phyloP scores from a whole-genome alignment of 305 asterid species.

The Fraxinus nigra region DNA sequence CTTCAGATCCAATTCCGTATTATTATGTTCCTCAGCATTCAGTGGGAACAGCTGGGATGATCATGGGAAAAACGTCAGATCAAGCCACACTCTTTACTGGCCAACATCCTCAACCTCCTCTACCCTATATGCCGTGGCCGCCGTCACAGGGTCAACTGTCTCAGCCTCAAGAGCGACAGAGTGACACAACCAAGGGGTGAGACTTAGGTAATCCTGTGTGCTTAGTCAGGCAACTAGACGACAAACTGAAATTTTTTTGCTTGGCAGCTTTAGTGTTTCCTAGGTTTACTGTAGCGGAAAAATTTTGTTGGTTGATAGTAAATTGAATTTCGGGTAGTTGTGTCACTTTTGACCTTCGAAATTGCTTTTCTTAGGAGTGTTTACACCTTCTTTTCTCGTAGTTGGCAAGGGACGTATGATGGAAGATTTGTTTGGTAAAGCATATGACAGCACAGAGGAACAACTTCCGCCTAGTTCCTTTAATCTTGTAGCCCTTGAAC shows the following conservation, averaged over 20 bases:
- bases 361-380: neutral
- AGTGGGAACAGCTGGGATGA: conserved; percentile 36
- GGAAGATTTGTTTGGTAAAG: neutral
- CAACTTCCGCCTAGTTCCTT: neutral
- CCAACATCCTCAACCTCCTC: conserved; percentile 35
- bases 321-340: neutral
- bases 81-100: conserved; percentile 30
- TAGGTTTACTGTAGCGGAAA: neutral
- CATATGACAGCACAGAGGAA: neutral
- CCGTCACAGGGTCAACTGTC: conserved; percentile 35
- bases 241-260: neutral
- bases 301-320: neutral
- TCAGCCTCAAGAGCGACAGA: conserved; percentile 32
- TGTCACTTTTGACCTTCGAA: neutral
- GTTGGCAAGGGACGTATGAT: neutral
- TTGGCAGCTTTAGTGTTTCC: conserved; percentile 1
- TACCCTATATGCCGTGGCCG: conserved; percentile 47
- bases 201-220: neutral
- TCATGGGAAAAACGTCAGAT: conserved; percentile 44
- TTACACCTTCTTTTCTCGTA: neutral
- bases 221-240: neutral
- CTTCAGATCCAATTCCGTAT: conserved; percentile 43
- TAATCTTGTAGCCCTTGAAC: neutral
- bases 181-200: conserved; percentile 12
- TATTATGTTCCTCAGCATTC: conserved; percentile 42